Evolutionary conservation across 345 rosid species (phyloP).

Genomic region (Eucalyptus guilfoylei): DNA sequence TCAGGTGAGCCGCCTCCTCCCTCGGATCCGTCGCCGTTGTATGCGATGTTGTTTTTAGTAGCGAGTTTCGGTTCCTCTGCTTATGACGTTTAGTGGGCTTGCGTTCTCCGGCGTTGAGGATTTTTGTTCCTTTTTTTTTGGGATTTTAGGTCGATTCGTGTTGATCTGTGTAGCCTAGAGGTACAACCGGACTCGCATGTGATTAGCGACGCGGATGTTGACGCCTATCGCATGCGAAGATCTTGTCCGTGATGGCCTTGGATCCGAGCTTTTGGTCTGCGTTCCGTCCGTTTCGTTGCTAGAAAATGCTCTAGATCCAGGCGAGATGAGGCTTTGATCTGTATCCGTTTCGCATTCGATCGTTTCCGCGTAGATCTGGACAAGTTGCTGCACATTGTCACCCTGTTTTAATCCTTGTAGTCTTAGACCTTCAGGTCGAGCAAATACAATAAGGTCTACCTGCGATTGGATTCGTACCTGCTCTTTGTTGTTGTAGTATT

Average conservation of each 20-base stretch:
- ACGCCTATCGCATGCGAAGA: not conserved
- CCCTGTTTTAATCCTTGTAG: not conserved
- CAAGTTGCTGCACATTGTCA: not conserved
- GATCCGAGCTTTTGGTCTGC: not conserved
- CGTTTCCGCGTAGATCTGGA: not conserved
- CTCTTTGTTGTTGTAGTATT: not conserved
- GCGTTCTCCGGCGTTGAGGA: not conserved
- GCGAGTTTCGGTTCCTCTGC: not conserved
- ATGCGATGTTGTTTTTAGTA: no score
- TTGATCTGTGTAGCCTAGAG: not conserved
- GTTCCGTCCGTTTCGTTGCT: not conserved
- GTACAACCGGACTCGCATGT: not conserved
- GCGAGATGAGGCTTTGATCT: not conserved
- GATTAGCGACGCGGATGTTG: not conserved
- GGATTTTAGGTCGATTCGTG: not conserved
- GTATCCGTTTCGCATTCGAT: not conserved
- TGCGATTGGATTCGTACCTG: not conserved
- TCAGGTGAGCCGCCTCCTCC: conserved; percentile 10
- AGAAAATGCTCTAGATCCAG: not conserved
- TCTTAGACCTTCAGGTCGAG: not conserved
- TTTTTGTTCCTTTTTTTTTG: not conserved
- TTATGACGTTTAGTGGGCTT: not conserved
- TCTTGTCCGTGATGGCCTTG: not conserved
- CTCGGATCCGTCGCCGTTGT: not conserved
- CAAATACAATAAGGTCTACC: not conserved